These are phyloP conservation scores for Blastobotrys mokoenaii DNA, from an alignment of 805 yeast species.

Conservation along the genomic window DNA sequence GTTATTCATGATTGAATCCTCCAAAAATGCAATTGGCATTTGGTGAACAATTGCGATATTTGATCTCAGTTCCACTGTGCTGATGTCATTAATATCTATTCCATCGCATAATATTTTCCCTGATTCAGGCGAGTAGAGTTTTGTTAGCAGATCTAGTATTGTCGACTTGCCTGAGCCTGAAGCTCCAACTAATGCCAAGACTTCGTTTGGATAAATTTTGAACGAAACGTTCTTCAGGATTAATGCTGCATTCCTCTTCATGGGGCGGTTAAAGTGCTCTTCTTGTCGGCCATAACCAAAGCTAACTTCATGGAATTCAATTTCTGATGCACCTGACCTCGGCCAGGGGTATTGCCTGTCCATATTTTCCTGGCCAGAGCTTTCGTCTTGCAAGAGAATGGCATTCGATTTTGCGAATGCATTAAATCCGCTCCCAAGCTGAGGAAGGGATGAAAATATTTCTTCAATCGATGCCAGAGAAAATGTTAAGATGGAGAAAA, in stretches of 20 bases:
- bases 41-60: conserved; percentile 69
- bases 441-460: conserved; percentile 63
- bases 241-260: conserved; percentile 5
- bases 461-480: conserved; percentile 58
- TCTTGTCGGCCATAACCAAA: conserved; percentile 29
- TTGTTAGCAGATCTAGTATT: conserved; percentile 44
- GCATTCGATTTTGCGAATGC: conserved; percentile 6
- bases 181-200: conserved; percentile 67
- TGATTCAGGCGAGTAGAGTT: conserved; percentile 39
- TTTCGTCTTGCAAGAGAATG: neutral
- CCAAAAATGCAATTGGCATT: conserved; percentile 49
- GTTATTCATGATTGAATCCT: conserved; percentile 67
- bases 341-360: too few species aligned
- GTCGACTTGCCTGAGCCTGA: conserved; percentile 95
- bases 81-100: conserved; percentile 38
- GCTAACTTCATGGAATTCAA: conserved; percentile 37
- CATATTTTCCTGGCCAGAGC: too few species aligned
- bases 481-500: conserved; percentile 64
- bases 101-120: conserved; percentile 40
- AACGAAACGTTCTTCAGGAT: conserved; percentile 39
- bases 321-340: conserved; percentile 2
- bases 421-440: conserved; percentile 62
- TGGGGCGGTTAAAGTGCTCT: conserved; percentile 7
- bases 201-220: conserved; percentile 37
- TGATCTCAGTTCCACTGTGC: conserved; percentile 41